Base-by-base conservation (phyloP, 805 yeast species). In the Myxozyma monticola region DNA sequence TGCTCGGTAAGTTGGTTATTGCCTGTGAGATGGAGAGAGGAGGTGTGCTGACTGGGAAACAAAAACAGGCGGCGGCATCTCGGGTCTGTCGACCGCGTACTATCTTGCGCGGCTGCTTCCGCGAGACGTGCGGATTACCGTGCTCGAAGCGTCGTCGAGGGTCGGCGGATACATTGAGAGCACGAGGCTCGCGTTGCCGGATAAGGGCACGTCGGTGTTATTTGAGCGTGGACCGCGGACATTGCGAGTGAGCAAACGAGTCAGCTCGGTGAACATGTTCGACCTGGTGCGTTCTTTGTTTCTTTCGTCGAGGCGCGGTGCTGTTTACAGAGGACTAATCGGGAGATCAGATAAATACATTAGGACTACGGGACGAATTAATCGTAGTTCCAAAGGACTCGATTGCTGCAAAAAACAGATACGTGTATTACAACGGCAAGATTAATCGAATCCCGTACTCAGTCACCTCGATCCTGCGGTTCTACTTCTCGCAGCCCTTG, bases 151-250 rank as follows among this genome's bases (percentile, higher is more conserved):
- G 15, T 56, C 73, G 1, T 47, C 61, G 0, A 69, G 80, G 34
- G 68, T 79, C 3, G 97, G 96, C 12, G 99, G 99, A 0, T 90
- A 85, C 77, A 85, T 91, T 62, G 68, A 77, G 49, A 59, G 62
- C 10, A 65, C 70, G n/a, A 58, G 60, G 17, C 20, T 41, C 12
- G n/a, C n/a, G 35, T 21, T 44, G 31, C 48, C 54, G 22, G 20
- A 60, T 55, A 54, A 34, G 63, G 49, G 10, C 39, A 59, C 61
- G 5, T 56, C 59, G 1, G 65, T 76, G 0, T 51, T 74, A 2
- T 66, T 88, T 26, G 98, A 93, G 61, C 84, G 83, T 55, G 99
- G 98, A 0, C 98, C 99, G 0, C 71, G 98, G 42, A 93, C 98
- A 0, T 70, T 93, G 37, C 71, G 96, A 52, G 96, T 96, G 0